Percentiles rank a stretch among this genome's conserved stretches.
These are phyloP conservation scores for Guyanaporus albipodus DNA, from an alignment of 768 basidiomycete species.

Conservation along the genomic window DNA sequence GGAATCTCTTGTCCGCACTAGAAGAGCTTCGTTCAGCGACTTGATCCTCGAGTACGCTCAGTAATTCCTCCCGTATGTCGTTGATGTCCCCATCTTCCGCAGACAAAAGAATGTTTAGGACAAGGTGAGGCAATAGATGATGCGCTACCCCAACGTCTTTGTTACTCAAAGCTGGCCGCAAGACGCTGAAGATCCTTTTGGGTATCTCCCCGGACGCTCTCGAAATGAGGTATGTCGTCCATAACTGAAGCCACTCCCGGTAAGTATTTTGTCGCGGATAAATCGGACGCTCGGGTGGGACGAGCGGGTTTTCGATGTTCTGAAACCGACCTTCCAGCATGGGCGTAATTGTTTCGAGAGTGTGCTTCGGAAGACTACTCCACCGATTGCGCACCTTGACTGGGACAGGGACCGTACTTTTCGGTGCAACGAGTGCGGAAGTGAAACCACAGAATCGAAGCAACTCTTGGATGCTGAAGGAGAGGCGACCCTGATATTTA, in stretches of 20 bases:
- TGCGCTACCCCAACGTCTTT: constrained; percentile 95
- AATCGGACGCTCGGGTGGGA: constrained; percentile 59
- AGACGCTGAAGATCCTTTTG: constrained; percentile 68
- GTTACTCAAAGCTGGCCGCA: constrained; percentile 72
- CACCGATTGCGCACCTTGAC: constrained; percentile 72
- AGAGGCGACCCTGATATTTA: constrained; percentile 83
- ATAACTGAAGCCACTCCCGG: constrained; percentile 92
- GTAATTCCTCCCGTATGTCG: constrained; percentile 70
- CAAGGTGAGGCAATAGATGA: constrained; percentile 86
- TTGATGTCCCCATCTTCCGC: constrained; percentile 59
- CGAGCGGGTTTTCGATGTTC: constrained; percentile 41
- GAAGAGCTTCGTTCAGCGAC: constrained; percentile 57
- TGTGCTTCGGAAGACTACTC: constrained; percentile 75
- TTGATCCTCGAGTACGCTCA: constrained; percentile 84
- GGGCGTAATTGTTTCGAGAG: constrained; percentile 82
- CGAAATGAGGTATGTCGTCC: constrained; percentile 79
- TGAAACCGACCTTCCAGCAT: constrained; percentile 69
- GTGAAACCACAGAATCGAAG: constrained; percentile 85
- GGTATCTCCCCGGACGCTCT: constrained; percentile 56
- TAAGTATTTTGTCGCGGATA: constrained; percentile 78
- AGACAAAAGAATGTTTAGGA: constrained; percentile 79
- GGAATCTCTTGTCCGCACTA: constrained; percentile 72
- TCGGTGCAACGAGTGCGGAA: constrained; percentile 60
- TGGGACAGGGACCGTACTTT: constrained; percentile 47
- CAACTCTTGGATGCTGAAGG: constrained; percentile 89